Conservation (phyloP, 2,329 filamentous ascomycete genomes). For the Orbilia oligospora region DNA sequence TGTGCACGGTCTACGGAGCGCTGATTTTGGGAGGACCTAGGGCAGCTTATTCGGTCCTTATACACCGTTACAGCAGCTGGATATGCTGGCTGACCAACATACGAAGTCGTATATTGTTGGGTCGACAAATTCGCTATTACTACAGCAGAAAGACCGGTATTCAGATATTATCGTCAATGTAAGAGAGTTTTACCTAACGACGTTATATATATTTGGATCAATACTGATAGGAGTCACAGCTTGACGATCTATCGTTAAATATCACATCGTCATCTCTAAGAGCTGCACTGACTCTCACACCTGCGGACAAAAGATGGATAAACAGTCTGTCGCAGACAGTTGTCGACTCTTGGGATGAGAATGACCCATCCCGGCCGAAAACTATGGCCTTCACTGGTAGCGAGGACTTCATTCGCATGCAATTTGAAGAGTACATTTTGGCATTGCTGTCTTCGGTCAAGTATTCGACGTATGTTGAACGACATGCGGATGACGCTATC, state of each 20-base stretch:
- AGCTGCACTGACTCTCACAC: slow-evolving; percentile 81
- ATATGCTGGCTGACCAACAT: slow-evolving; percentile 90
- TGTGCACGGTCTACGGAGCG: slow-evolving; percentile 2
- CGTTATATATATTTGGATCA: background rate
- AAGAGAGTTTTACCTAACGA: slow-evolving; percentile 56
- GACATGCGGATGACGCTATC: slow-evolving; percentile 72
- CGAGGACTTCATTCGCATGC: slow-evolving; percentile 95
- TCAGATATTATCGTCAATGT: slow-evolving; percentile 94
- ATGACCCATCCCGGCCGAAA: slow-evolving; percentile 89
- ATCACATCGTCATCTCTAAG: slow-evolving; percentile 85
- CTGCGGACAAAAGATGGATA: slow-evolving; percentile 93
- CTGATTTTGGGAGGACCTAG: slow-evolving; percentile 67
- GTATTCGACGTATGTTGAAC: slow-evolving; percentile 80
- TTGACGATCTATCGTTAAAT: slow-evolving; percentile 88
- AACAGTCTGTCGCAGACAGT: slow-evolving; percentile 94
- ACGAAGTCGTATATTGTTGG: slow-evolving; percentile 98
- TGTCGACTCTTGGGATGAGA: slow-evolving; percentile 95
- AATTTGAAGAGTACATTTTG: slow-evolving; percentile 96
- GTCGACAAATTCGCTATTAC: slow-evolving; percentile 91
- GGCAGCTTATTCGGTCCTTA: slow-evolving; percentile 97
- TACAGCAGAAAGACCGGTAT: slow-evolving; percentile 95
- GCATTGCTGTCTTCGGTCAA: slow-evolving; percentile 90
- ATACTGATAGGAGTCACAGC: slow-evolving; percentile 66
- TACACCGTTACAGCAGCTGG: slow-evolving; percentile 94
- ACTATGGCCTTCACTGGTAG: slow-evolving; percentile 95